A percentile compares a stretch with the other conserved stretches of the same genome.
Evolutionary conservation across 2,329 filamentous ascomycete genomes (phyloP).

Genomic region (Xylaria sp.): DNA sequence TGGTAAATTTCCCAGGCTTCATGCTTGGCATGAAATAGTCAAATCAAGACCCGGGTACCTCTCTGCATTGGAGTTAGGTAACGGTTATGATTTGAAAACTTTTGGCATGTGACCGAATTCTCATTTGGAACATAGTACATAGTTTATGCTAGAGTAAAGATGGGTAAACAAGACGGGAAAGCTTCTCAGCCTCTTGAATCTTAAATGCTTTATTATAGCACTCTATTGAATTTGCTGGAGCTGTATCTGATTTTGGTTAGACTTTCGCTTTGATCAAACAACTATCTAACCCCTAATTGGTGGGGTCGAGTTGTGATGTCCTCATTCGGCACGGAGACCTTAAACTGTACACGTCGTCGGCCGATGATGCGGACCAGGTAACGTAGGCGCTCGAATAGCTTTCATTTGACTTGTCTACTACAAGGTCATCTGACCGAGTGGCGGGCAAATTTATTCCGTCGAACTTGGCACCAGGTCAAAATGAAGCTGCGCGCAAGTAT

Average conservation of each 20-base stretch:
- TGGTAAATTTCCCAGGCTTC: neutral
- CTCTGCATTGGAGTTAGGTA: neutral
- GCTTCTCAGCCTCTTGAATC: neutral
- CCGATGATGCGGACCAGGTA: neutral
- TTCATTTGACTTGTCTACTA: no score
- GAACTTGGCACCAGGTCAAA: neutral
- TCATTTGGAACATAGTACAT: neutral
- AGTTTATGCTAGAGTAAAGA: neutral
- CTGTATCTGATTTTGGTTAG: no score
- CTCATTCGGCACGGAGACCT: neutral
- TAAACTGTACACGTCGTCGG: neutral
- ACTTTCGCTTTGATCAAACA: no score
- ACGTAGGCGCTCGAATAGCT: neutral
- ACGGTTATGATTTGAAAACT: neutral
- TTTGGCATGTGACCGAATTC: neutral
- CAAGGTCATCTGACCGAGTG: neutral
- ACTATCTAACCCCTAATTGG: no score
- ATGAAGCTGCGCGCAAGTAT: neutral
- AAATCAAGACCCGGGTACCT: neutral
- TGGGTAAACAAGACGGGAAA: neutral
- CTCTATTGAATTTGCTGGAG: no score
- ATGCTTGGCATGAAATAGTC: neutral
- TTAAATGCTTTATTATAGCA: no score
- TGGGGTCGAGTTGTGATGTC: neutral
- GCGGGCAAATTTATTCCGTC: neutral